Percentiles rank a stretch among this genome's conserved stretches.
phyloP scores from a whole-genome alignment of 2,329 filamentous ascomycete genomes.

The Monascus ruber region DNA sequence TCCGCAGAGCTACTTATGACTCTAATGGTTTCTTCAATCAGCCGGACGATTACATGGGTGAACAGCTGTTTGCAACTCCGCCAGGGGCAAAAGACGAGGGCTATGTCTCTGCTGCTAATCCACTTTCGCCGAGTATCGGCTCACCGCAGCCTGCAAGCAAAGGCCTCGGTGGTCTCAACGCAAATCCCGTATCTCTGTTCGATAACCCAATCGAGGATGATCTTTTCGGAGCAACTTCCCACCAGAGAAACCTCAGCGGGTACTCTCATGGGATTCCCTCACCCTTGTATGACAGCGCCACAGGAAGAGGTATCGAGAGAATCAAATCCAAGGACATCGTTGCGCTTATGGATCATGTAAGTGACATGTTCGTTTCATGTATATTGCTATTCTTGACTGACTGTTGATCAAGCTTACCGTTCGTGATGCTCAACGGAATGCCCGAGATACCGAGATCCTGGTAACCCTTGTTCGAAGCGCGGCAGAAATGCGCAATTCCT shows the following conservation, averaged over 20 bases:
- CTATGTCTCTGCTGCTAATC: slow-evolving; percentile 69
- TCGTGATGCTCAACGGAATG: slow-evolving; percentile 89
- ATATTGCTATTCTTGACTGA: slow-evolving; percentile 13
- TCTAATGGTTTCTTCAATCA: slow-evolving; percentile 27
- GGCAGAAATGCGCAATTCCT: slow-evolving; percentile 92
- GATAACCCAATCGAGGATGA: slow-evolving; percentile 46
- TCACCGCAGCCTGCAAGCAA: slow-evolving; percentile 37
- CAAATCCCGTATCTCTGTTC: slow-evolving; percentile 40
- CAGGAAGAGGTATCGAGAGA: slow-evolving; percentile 73
- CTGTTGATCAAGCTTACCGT: slow-evolving; percentile 59
- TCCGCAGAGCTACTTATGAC: slow-evolving; percentile 20
- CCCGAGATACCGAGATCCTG: slow-evolving; percentile 89
- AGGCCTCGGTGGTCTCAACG: slow-evolving; percentile 43
- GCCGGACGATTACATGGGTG: slow-evolving; percentile 23
- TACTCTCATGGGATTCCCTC: slow-evolving; percentile 87
- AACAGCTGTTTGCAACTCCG: slow-evolving; percentile 37
- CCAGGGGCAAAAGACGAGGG: slow-evolving; percentile 70
- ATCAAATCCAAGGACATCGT: slow-evolving; percentile 97
- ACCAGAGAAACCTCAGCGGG: slow-evolving; percentile 62
- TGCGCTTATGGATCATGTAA: slow-evolving; percentile 88
- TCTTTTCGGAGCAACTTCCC: slow-evolving; percentile 48
- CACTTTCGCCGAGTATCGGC: slow-evolving; percentile 38
- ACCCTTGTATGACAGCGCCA: slow-evolving; percentile 81
- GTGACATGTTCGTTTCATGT: slow-evolving; percentile 24
- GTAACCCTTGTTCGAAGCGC: slow-evolving; percentile 88